phyloP scores from a whole-genome alignment of 2,329 filamentous ascomycete genomes.

The Cadophora sp. region DNA sequence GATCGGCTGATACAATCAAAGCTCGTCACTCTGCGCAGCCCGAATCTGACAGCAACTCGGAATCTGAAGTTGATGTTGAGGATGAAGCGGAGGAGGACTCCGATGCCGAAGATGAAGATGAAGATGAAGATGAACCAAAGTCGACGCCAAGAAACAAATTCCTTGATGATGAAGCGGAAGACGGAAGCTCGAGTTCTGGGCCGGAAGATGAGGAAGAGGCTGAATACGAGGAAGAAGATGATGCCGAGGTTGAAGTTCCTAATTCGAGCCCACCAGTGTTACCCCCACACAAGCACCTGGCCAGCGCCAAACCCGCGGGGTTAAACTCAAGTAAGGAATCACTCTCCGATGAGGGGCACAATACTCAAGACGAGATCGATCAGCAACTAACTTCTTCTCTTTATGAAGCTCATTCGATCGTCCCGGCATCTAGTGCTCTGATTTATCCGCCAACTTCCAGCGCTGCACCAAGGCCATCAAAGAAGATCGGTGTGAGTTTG shows the following conservation, averaged over 20 bases:
- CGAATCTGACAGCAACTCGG: slow-evolving; percentile 11
- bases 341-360: slow-evolving; percentile 31
- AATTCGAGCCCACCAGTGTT: slow-evolving; percentile 32
- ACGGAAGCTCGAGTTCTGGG: neutral
- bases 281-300: slow-evolving; percentile 22
- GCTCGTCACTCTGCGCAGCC: slow-evolving; percentile 10
- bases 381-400: slow-evolving; percentile 43
- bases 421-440: slow-evolving; percentile 20
- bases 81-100: slow-evolving; percentile 15
- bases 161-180: slow-evolving; percentile 3
- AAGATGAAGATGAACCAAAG: neutral
- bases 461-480: slow-evolving; percentile 24
- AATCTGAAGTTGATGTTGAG: slow-evolving; percentile 21
- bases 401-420: slow-evolving; percentile 35
- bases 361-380: slow-evolving; percentile 41
- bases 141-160: neutral
- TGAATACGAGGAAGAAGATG: slow-evolving; percentile 26
- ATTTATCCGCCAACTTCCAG: slow-evolving; percentile 30
- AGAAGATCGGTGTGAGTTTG: slow-evolving; percentile 39
- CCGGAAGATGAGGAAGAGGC: slow-evolving; percentile 17
- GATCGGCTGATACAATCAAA: slow-evolving; percentile 11
- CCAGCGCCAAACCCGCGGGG: slow-evolving; percentile 14
- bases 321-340: slow-evolving; percentile 34
- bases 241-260: slow-evolving; percentile 23
- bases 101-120: neutral